Evolutionary conservation across 1,284 basidiomycete genomes (phyloP).

Genomic region (Ceratobasidium sp.): DNA sequence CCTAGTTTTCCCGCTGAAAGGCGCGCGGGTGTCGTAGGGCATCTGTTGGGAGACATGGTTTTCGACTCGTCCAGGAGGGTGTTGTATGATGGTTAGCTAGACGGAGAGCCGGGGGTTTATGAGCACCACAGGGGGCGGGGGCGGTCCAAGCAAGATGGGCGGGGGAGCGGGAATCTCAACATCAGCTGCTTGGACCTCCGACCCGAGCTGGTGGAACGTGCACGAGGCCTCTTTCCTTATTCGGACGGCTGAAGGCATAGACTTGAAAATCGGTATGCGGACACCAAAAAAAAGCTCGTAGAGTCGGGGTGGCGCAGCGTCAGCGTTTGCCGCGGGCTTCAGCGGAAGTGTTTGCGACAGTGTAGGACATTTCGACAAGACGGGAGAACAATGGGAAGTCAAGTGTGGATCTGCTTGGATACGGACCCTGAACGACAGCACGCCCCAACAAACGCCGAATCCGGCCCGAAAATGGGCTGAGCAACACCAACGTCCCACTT

Average conservation of each 20-base stretch:
- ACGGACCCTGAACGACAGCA: not conserved
- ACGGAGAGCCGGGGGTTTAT: constrained; percentile 10
- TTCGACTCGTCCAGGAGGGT: not conserved
- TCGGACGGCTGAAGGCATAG: not conserved
- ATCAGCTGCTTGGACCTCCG: constrained; percentile 17
- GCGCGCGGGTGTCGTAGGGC: constrained; percentile 21
- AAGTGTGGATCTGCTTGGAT: not conserved
- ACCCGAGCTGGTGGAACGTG: not conserved
- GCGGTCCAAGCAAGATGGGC: constrained; percentile 33
- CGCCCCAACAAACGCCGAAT: not conserved
- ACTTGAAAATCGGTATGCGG: not conserved
- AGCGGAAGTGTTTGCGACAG: not conserved
- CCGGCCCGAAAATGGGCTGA: not conserved
- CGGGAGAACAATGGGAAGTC: not conserved
- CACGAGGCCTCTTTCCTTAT: constrained; percentile 16
- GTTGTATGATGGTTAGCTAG: not conserved
- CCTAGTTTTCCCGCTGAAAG: constrained; percentile 7
- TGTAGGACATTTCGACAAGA: not conserved
- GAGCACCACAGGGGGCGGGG: constrained; percentile 6
- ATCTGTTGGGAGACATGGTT: constrained; percentile 17
- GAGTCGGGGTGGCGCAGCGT: not conserved
- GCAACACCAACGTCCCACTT: not conserved
- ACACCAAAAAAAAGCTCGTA: not conserved
- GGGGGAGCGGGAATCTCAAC: constrained; percentile 18
- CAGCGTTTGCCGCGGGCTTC: not conserved